phyloP scores from a whole-genome alignment of 2,329 filamentous ascomycete species.

The Celoporthe dispersa region DNA sequence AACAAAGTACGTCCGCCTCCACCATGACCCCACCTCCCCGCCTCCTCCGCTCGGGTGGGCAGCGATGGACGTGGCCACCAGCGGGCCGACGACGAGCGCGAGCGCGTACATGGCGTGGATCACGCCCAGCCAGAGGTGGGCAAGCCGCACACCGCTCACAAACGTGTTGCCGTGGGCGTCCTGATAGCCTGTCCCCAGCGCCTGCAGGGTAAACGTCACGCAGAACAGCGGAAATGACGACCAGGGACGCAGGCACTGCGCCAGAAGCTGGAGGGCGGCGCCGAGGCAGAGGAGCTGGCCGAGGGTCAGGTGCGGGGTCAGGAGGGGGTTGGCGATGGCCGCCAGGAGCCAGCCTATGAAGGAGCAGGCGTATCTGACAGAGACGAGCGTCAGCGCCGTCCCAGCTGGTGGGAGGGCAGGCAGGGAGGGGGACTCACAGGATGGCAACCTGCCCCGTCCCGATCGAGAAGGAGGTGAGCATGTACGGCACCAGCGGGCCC shows the following conservation, averaged over 20 bases:
- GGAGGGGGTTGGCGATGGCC: conserved; percentile 59
- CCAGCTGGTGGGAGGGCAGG: background rate
- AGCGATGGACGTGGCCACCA: conserved; percentile 58
- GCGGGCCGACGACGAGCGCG: conserved; percentile 60
- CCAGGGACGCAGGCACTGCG: conserved; percentile 61
- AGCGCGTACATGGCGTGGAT: conserved; percentile 67
- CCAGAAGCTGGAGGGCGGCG: conserved; percentile 57
- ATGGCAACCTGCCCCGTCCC: conserved; percentile 38
- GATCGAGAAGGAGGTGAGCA: conserved; percentile 45
- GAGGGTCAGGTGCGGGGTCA: conserved; percentile 56
- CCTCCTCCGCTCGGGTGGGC: conserved; percentile 35
- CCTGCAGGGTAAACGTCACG: conserved; percentile 61
- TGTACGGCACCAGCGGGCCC: conserved; percentile 66
- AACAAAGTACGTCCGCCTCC: conserved; percentile 62
- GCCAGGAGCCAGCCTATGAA: conserved; percentile 65
- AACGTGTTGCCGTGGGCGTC: conserved; percentile 68
- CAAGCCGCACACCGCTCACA: conserved; percentile 52
- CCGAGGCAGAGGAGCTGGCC: conserved; percentile 62
- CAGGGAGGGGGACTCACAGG: conserved; percentile 32
- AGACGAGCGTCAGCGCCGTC: background rate
- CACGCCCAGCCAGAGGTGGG: conserved; percentile 65
- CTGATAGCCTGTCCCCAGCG: conserved; percentile 65
- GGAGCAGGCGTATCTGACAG: conserved; percentile 54
- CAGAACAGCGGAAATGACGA: conserved; percentile 60
- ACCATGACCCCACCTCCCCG: background rate